phyloP scores from a whole-genome alignment of 2,329 filamentous ascomycete genomes.

The Fusarium sp. region DNA sequence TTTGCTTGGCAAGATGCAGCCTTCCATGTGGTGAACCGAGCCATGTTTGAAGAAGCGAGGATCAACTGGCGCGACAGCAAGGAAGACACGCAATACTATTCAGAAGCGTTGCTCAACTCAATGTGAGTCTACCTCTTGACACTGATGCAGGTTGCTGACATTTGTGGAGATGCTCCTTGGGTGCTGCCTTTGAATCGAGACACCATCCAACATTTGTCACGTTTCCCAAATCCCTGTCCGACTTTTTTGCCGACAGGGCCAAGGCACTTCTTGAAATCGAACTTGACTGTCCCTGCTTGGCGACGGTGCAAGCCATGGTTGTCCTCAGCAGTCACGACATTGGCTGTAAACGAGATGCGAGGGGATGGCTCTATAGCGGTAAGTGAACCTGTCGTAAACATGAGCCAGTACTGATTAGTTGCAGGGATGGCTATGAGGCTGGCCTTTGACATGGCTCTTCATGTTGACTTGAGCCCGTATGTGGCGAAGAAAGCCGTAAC shows the following conservation, averaged over 20 bases:
- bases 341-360: constrained; percentile 40
- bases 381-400: not conserved
- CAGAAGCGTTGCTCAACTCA: constrained; percentile 42
- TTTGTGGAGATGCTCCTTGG: constrained; percentile 49
- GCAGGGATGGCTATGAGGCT: constrained; percentile 43
- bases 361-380: constrained; percentile 44
- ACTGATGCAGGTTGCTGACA: not conserved
- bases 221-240: constrained; percentile 47
- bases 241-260: constrained; percentile 42
- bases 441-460: constrained; percentile 41
- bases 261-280: constrained; percentile 42
- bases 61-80: constrained; percentile 27
- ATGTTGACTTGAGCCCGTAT: constrained; percentile 41
- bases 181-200: constrained; percentile 53
- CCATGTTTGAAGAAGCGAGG: constrained; percentile 32
- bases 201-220: constrained; percentile 52
- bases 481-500: constrained; percentile 37
- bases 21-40: constrained; percentile 39
- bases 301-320: constrained; percentile 42
- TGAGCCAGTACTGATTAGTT: constrained; percentile 33
- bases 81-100: constrained; percentile 42
- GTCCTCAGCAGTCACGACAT: constrained; percentile 42
- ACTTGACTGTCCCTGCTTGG: constrained; percentile 39
- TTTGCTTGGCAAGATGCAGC: constrained; percentile 39
- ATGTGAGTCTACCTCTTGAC: constrained; percentile 32